Percentiles rank a stretch among this genome's conserved stretches.
Evolutionary conservation across 2,329 filamentous ascomycete genomes (phyloP).

Genomic region (Ceratocystis variospora): DNA sequence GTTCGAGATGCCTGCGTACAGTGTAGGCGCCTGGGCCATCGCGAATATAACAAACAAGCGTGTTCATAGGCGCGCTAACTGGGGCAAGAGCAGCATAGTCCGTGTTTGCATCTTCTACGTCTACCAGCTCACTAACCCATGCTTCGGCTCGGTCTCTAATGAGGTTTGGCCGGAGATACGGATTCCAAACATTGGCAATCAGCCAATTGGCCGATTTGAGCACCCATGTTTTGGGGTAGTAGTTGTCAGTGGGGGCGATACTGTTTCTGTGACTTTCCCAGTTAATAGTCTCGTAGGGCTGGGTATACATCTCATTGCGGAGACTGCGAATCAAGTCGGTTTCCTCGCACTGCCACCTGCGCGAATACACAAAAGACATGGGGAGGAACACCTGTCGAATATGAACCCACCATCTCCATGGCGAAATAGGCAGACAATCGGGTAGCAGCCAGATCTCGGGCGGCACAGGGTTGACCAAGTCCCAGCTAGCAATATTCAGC

Average conservation of each 20-base stretch:
- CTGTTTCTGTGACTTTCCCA: constrained; percentile 69
- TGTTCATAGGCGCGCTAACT: constrained; percentile 82
- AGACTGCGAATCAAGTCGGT: constrained; percentile 60
- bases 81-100: constrained; percentile 76
- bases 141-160: constrained; percentile 61
- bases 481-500: constrained; percentile 73
- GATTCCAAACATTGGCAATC: constrained; percentile 66
- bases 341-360: constrained; percentile 61
- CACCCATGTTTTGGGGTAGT: constrained; percentile 79
- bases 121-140: constrained; percentile 69
- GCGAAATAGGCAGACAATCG: constrained; percentile 78
- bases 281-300: constrained; percentile 63
- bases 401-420: constrained; percentile 96
- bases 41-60: constrained; percentile 69
- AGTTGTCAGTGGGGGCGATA: constrained; percentile 70
- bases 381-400: constrained; percentile 93
- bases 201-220: constrained; percentile 68
- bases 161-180: constrained; percentile 53
- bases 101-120: constrained; percentile 88
- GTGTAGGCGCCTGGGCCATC: constrained; percentile 64
- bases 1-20: constrained; percentile 64
- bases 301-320: constrained; percentile 66
- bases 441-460: constrained; percentile 88
- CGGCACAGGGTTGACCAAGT: constrained; percentile 85
- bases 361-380: constrained; percentile 83